Conservation (phyloP, 192 early-diverging fungal genomes). For the Helicostylum pulchrum region DNA sequence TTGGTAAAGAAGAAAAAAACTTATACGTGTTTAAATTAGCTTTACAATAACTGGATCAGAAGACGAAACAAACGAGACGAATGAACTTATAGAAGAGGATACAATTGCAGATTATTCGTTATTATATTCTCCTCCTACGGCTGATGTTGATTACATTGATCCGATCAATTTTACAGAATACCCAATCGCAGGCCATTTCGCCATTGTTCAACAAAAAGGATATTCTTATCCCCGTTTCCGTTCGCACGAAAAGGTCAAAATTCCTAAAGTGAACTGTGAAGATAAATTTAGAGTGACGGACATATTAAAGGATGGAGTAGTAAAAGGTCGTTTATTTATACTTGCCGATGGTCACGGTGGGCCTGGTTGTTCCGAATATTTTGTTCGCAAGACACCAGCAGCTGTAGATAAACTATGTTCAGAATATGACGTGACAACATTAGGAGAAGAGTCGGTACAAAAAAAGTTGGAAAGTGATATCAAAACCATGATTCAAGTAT, state of each 20-base stretch:
- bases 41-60: background rate
- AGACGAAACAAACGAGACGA: background rate
- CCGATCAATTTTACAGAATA: slow-evolving; percentile 35
- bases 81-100: slow-evolving; percentile 27
- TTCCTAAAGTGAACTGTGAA: slow-evolving; percentile 51
- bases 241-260: slow-evolving; percentile 39
- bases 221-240: slow-evolving; percentile 59
- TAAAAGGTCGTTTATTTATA: slow-evolving; percentile 47
- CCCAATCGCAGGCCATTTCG: slow-evolving; percentile 48
- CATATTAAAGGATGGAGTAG: slow-evolving; percentile 3
- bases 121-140: slow-evolving; percentile 26
- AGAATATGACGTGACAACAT: slow-evolving; percentile 24
- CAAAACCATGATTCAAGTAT: slow-evolving; percentile 38
- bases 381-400: slow-evolving; percentile 43
- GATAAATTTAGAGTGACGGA: slow-evolving; percentile 52
- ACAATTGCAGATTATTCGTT: slow-evolving; percentile 34
- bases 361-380: slow-evolving; percentile 49
- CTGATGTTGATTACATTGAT: slow-evolving; percentile 29
- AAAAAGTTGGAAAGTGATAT: slow-evolving; percentile 42
- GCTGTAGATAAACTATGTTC: slow-evolving; percentile 46
- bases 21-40: background rate
- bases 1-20: too few relatives aligned
- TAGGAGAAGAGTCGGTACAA: slow-evolving; percentile 26
- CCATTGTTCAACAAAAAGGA: slow-evolving; percentile 52
- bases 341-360: slow-evolving; percentile 61